Evolutionary conservation across 495 filamentous ascomycete genomes (phyloP), one percentile per base, ranked within the genome.

Genomic region (Cercophora scortea): DNA sequence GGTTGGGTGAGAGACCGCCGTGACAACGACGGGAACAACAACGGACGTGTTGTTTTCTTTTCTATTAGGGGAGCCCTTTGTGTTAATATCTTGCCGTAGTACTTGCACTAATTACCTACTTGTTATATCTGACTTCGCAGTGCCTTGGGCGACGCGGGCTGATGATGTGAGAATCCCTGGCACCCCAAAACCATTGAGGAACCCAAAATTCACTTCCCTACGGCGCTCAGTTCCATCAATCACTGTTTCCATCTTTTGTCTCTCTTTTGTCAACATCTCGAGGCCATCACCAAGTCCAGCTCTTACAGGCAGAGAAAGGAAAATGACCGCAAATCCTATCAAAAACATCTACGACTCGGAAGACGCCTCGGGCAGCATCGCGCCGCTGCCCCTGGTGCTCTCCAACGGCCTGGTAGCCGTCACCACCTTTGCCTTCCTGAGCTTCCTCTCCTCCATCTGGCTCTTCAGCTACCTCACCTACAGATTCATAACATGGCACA

Each of bases 401-500:
- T 67, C 62, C 42, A 63, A 69, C 54, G 82, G 80, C 11, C 68
- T 82, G 6, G 73, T 79, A 13, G 78, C 77, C 3, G 72, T 85
- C 43, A 68, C 77, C 32, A 59, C 75, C 50, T 82, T 85, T 55
- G 80, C 75, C 50, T 67, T 82, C 36, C 63, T 85, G 10, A 85
- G 82, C 5, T 79, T 85, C 54, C 60, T 84, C 25, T 77, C 81
- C 15, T 77, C 75, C 1, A 55, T 71, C 0, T 53, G 59, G 32
- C 67, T 85, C 10, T 74, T 84, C 39, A 45, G 59, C n/a, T 84
- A 78, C 59, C 69, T 85, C 45, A 80, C 74, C 15, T 81, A 73
- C 61, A 78, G 79, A 51, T 64, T 86, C 18, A 54, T 84, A 19
- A 71, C 74, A 52, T 84, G 82, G 82, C 72, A 66, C 16, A 32